Percentiles rank a stretch among this genome's conserved stretches.
Conservation (phyloP, 1,284 basidiomycete species). For the Irpex rosettiformis region DNA sequence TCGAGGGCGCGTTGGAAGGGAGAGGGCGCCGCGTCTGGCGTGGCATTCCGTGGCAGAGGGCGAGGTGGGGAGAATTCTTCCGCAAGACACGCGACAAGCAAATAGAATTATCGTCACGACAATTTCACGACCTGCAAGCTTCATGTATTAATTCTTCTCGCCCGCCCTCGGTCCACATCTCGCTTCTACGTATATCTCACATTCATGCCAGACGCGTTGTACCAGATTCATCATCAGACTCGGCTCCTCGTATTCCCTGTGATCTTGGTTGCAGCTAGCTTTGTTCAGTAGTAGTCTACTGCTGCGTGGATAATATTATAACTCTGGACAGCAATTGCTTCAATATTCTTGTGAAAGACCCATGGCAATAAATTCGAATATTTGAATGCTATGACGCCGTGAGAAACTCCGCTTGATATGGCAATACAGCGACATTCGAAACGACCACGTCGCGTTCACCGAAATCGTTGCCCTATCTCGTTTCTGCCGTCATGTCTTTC, state of each 20-base stretch:
- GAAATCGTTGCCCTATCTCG: slow-evolving; percentile 4
- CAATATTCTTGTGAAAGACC: not conserved
- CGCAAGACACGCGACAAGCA: slow-evolving; percentile 3
- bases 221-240: not conserved
- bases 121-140: slow-evolving; percentile 9
- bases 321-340: not conserved
- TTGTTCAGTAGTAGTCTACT: slow-evolving; percentile 10
- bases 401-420: slow-evolving; percentile 4
- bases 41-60: slow-evolving; percentile 9
- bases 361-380: not conserved
- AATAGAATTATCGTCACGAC: slow-evolving; percentile 4
- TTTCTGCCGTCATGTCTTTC: slow-evolving; percentile 55
- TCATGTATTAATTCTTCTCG: slow-evolving; percentile 3
- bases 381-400: not conserved
- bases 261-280: not conserved
- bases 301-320: slow-evolving; percentile 1
- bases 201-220: slow-evolving; percentile 10
- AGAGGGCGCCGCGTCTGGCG: slow-evolving; percentile 66
- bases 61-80: slow-evolving; percentile 2
- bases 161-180: not conserved
- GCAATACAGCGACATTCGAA: slow-evolving; percentile 1
- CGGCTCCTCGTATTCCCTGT: not conserved
- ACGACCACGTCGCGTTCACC: slow-evolving; percentile 18
- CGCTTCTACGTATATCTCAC: slow-evolving; percentile 3
- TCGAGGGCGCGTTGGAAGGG: slow-evolving; percentile 57